phyloP scores from a whole-genome alignment of 2,329 filamentous ascomycete genomes.

The Cercospora nicotianae region DNA sequence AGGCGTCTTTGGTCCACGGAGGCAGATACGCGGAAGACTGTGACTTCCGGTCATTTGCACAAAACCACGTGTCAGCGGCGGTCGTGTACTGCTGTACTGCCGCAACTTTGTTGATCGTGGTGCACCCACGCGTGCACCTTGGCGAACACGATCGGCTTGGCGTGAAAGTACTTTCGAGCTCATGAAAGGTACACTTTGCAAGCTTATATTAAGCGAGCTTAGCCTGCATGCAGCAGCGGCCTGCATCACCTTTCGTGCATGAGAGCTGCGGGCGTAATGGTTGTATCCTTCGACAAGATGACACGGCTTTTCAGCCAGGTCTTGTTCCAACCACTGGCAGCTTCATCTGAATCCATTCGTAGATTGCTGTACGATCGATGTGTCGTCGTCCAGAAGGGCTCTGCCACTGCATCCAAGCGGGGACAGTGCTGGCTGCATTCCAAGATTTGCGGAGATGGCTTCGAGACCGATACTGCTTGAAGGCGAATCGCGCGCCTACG shows the following conservation, averaged over 20 bases:
- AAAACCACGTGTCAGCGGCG: background rate
- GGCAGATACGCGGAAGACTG: background rate
- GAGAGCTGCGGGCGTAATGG: background rate
- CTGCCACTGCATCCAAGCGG: slow-evolving; percentile 18
- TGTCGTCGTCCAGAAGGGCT: background rate
- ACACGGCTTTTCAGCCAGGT: slow-evolving; percentile 6
- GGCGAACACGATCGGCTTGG: background rate
- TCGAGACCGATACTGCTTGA: slow-evolving; percentile 21
- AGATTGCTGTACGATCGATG: slow-evolving; percentile 9
- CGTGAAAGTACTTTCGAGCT: background rate
- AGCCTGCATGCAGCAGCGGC: background rate
- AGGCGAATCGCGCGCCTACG: slow-evolving; percentile 19
- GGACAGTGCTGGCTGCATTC: slow-evolving; percentile 3
- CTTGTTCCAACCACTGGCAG: slow-evolving; percentile 10
- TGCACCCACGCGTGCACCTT: background rate
- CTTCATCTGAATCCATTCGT: slow-evolving; percentile 26
- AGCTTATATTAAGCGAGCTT: background rate
- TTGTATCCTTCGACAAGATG: background rate
- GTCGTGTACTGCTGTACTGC: background rate
- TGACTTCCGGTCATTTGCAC: background rate
- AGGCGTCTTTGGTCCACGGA: background rate
- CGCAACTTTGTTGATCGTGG: background rate
- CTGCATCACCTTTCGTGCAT: background rate
- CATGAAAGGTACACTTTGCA: background rate
- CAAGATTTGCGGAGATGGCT: slow-evolving; percentile 5